Percentiles rank a stretch among this genome's conserved stretches.
These are phyloP conservation scores for Flaveria floridana DNA, from an alignment of 140 eudicot species.

Conservation along the genomic window DNA sequence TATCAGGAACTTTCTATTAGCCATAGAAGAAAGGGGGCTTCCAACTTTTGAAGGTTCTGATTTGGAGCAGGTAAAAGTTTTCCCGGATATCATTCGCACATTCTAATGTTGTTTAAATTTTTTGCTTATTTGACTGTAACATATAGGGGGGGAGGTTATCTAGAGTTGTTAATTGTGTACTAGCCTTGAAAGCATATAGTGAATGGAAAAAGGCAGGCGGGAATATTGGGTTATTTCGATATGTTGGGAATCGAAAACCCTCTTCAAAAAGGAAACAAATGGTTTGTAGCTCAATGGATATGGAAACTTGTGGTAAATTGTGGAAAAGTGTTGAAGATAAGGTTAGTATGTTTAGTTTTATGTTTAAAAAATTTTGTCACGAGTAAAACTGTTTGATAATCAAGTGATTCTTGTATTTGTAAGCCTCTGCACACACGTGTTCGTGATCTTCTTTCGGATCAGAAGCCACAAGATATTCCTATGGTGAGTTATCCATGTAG, in stretches of 20 bases:
- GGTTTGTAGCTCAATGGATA: slow-evolving; percentile 52
- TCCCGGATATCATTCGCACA: neutral
- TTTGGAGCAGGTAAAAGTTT: slow-evolving; percentile 49
- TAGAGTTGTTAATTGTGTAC: slow-evolving; percentile 54
- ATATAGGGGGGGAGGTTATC: slow-evolving; percentile 55
- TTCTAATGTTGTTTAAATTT: slow-evolving; percentile 7
- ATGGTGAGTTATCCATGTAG: slow-evolving; percentile 39
- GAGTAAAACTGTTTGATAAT: slow-evolving; percentile 28
- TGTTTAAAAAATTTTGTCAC: slow-evolving; percentile 6
- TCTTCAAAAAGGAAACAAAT: slow-evolving; percentile 45
- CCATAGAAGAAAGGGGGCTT: slow-evolving; percentile 46
- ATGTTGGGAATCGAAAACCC: slow-evolving; percentile 38
- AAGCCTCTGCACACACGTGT: slow-evolving; percentile 44
- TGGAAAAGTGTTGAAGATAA: slow-evolving; percentile 41
- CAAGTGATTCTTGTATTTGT: slow-evolving; percentile 35
- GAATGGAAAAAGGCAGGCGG: slow-evolving; percentile 60
- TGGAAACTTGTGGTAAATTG: slow-evolving; percentile 33
- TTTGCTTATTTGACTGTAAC: slow-evolving; percentile 15
- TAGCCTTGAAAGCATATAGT: slow-evolving; percentile 51
- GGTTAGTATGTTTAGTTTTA: slow-evolving; percentile 33
- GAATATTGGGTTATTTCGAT: slow-evolving; percentile 47
- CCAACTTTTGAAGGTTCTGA: slow-evolving; percentile 57
- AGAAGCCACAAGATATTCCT: slow-evolving; percentile 63
- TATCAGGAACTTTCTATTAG: slow-evolving; percentile 52
- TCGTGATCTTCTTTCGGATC: slow-evolving; percentile 55